Percentiles rank a stretch among this genome's conserved stretches.
Conservation (phyloP, 352 stramenopile species). For the Phytopythium kandeliae region DNA sequence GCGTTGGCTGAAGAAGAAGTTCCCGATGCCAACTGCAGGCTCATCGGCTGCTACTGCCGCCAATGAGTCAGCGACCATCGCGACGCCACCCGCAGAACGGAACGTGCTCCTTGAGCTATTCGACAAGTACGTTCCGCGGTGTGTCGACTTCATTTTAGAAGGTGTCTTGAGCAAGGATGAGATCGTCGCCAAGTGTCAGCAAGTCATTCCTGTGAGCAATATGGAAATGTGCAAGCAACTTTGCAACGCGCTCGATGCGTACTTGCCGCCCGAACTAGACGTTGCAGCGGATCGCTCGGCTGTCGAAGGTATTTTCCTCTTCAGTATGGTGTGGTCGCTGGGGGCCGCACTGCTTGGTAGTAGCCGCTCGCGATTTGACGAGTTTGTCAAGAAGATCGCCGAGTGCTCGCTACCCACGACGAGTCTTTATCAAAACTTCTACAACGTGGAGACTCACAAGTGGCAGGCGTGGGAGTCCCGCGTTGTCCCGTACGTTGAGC, state of each 20-base stretch:
- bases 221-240: conserved; percentile 96
- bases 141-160: conserved; percentile 92
- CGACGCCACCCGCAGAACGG: conserved; percentile 41
- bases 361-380: conserved; percentile 83
- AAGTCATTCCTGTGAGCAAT: conserved; percentile 92
- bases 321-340: conserved; percentile 91
- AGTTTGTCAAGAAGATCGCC: conserved; percentile 88
- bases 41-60: background rate
- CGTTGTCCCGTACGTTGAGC: conserved; percentile 89
- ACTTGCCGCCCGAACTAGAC: conserved; percentile 61
- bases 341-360: conserved; percentile 81
- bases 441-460: conserved; percentile 84
- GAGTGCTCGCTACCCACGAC: conserved; percentile 70
- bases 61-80: background rate
- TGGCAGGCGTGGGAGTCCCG: conserved; percentile 88
- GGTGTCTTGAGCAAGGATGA: conserved; percentile 86
- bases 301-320: conserved; percentile 92
- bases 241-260: conserved; percentile 89
- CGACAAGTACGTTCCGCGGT: conserved; percentile 91
- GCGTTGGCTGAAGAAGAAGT: conserved; percentile 91
- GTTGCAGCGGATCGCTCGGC: conserved; percentile 38
- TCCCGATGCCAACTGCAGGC: conserved; percentile 28
- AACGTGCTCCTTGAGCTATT: conserved; percentile 81
- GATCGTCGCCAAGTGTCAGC: conserved; percentile 84
- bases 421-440: conserved; percentile 88